Evolutionary conservation across 148 eudicot species (phyloP).

Genomic region (Chenopodium berlandieri): DNA sequence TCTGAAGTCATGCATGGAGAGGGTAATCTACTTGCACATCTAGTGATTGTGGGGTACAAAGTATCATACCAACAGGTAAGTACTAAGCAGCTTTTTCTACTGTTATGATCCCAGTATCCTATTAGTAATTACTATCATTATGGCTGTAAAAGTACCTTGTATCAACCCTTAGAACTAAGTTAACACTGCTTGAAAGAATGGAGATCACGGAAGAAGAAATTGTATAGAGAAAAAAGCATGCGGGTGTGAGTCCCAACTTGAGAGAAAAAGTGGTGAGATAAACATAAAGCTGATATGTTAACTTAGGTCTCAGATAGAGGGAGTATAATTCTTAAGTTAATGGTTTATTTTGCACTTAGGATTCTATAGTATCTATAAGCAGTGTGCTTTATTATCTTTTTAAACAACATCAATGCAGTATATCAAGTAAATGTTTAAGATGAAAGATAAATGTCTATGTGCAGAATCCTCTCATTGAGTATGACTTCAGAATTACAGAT

Average conservation of each 20-base stretch:
- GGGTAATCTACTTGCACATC: conserved; percentile 90
- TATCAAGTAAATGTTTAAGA: background rate
- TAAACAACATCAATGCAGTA: background rate
- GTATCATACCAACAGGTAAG: conserved; percentile 83
- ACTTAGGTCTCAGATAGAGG: background rate
- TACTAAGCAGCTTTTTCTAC: background rate
- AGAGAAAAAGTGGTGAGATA: background rate
- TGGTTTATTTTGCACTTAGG: too few relatives aligned
- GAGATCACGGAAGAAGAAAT: too few relatives aligned
- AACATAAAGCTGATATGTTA: too few relatives aligned
- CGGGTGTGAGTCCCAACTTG: background rate
- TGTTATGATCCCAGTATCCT: background rate
- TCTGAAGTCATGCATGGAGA: conserved; percentile 96
- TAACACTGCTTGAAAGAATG: too few relatives aligned
- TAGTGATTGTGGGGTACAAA: conserved; percentile 78
- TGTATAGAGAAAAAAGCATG: too few relatives aligned
- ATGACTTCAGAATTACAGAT: conserved; percentile 66
- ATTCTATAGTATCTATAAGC: background rate
- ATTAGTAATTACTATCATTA: too few relatives aligned
- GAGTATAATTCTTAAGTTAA: background rate
- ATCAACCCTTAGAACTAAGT: too few relatives aligned
- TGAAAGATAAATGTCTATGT: conserved; percentile 11
- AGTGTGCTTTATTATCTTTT: background rate
- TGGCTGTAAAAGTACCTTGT: too few relatives aligned
- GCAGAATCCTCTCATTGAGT: conserved; percentile 80